Evolutionary conservation across 1,139 yeast species (phyloP), one percentile per base, ranked within the genome.

Genomic region (Sugiyamaella novakii): DNA sequence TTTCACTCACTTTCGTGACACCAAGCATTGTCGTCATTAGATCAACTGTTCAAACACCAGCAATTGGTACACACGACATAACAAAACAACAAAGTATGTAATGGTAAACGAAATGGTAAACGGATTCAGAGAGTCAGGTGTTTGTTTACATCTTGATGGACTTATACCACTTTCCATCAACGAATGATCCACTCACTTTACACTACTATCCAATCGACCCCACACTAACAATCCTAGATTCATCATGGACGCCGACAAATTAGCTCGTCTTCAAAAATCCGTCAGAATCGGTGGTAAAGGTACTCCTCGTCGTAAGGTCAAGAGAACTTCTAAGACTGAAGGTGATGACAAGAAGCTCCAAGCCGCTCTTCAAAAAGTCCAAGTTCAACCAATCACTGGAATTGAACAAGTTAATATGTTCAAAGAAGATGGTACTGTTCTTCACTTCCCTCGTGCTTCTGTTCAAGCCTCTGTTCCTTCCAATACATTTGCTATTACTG

Each of bases 401-500:
- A 84, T 92, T 64, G 95, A 88, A 71, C 97, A 91, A 77, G 98
- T 96, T 69, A 92, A 91, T 82, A 87, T 92, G 80, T 91, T 92
- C 85, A 86, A 79, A 75, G 96, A 89, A 60, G 96, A 91, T 73
- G 97, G 98, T 68, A 85, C 84, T 71, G 97, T 92, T 59, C 78
- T 91, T 74, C 97, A 91, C 78, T 89, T 92, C 81, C 83, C 86
- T 79, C 84, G 92, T 74, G 95, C 88, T 60, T 88, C 89, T 76
- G 95, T 91, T 59, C 97, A 91, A 78, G 89, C 89, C 61, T 89
- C 96, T 62, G 83, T 87, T 65, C 84, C 84, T 65, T 79, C 85
- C 78, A 91, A 92, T 83, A 86, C 96, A 58, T 87, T 86, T 72
- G 95, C 95, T 62, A 84, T 92, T 79, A 86, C 89, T 72, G 98